Base-by-base conservation (phyloP, 805 yeast genomes). In the Yamadazyma kitorensis region DNA sequence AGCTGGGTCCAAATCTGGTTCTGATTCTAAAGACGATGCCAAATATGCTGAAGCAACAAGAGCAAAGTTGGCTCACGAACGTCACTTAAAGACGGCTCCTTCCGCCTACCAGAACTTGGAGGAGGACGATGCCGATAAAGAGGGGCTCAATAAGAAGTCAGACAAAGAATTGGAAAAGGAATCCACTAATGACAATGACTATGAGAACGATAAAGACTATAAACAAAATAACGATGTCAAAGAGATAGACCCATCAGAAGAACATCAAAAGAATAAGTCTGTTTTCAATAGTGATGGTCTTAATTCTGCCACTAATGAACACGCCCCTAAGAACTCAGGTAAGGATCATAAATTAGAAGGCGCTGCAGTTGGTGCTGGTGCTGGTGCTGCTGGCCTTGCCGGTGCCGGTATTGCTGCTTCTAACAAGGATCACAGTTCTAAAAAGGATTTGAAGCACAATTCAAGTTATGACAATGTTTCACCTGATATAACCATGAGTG, bases 261-360 rank as follows among this genome's bases (percentile, higher is more conserved):
- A 49, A 31, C 64, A 59, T 41, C 21, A 33, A 17, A 36, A 49
- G 36, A 61, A 62, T 48, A 61, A 54, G 47, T 60, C 66, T 3
- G 51, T 55, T n/a, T 58, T 32, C 47, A 62, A 61, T 34, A 19
- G 41, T 7, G 48, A 36, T 4, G 68, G 64, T 12, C 38, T 60
- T 25, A 36, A 24, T 14, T 31, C 51, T 15, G 61, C 55, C 6
- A 33, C 45, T 4, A 43, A 36, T 6, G 52, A 48, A 18, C 31
- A 31, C 37, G 10, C 24, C 34, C 7, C 26, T 30, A 20, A 26
- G 25, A 13, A 14, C 14, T 24, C 15, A 27, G 25, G 27, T 3
- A 18, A 20, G 7, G 21, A 14, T 24, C 7, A 27, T 17, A 23
- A 14, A n/a, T 11, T n/a, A 17, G 25, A 6, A 13, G 17, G 12